These are phyloP conservation scores for Xylaria palmicola DNA, from an alignment of 495 filamentous ascomycete genomes.

Conservation along the genomic window DNA sequence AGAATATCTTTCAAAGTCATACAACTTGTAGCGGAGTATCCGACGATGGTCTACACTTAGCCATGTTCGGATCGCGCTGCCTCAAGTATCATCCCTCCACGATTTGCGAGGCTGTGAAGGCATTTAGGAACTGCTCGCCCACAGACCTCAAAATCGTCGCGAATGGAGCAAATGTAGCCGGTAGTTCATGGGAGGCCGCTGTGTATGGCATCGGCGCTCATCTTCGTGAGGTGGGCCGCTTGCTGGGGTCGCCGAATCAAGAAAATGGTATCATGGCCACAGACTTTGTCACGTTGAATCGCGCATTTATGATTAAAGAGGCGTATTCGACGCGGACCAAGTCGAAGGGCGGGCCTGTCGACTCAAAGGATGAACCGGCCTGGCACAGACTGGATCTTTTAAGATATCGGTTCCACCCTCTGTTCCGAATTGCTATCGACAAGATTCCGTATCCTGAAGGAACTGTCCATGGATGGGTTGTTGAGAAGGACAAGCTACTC, in stretches of 20 bases:
- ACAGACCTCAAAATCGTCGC: conserved; percentile 79
- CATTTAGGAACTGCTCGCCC: conserved; percentile 83
- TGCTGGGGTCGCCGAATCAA: conserved; percentile 85
- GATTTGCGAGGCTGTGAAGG: conserved; percentile 81
- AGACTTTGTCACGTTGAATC: conserved; percentile 79
- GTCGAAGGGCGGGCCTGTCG: conserved; percentile 71
- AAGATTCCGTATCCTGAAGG: conserved; percentile 62
- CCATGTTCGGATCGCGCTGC: conserved; percentile 85
- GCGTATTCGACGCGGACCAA: conserved; percentile 82
- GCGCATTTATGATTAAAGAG: conserved; percentile 76
- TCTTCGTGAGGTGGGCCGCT: conserved; percentile 82
- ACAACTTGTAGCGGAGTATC: conserved; percentile 69
- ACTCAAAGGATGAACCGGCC: conserved; percentile 73
- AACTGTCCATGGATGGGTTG: conserved; percentile 83
- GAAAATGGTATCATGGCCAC: conserved; percentile 84
- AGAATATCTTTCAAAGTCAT: conserved; percentile 72
- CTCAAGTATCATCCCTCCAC: conserved; percentile 82
- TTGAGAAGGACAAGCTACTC: conserved; percentile 76
- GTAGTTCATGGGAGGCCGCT: conserved; percentile 87
- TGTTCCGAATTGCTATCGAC: conserved; percentile 83
- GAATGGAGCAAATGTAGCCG: conserved; percentile 80
- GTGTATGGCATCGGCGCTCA: conserved; percentile 91
- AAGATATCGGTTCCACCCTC: conserved; percentile 86
- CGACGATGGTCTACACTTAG: conserved; percentile 73
- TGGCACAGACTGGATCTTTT: conserved; percentile 90